Conservation (phyloP, 371 early-diverging fungal genomes). For the Hamiltosporidium magnivora region DNA sequence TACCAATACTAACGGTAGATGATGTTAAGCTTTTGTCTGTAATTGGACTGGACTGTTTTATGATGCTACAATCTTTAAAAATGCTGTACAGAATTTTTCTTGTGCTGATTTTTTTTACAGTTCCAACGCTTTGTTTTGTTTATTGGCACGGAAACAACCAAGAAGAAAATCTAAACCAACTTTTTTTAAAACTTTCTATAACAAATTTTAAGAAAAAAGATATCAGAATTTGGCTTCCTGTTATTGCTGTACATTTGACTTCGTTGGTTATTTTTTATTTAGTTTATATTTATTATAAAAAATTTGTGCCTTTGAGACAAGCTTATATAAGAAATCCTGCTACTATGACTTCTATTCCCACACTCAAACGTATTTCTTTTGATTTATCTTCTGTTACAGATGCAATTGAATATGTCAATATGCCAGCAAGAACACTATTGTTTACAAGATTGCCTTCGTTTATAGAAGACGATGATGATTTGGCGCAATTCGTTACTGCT, state of each 20-base stretch:
- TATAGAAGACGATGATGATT: conserved; percentile 45
- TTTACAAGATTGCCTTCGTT: conserved; percentile 41
- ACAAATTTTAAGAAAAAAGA: conserved; percentile 2
- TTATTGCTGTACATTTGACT: conserved; percentile 30
- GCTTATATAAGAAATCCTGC: conserved; percentile 48
- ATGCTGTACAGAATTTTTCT: conserved; percentile 47
- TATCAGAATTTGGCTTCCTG: conserved; percentile 6
- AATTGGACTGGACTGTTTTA: conserved; percentile 55
- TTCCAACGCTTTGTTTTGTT: conserved; percentile 38
- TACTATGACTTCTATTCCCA: conserved; percentile 46
- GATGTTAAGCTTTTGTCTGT: conserved; percentile 48
- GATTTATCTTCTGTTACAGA: conserved; percentile 13
- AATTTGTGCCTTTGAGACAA: conserved; percentile 54
- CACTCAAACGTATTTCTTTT: conserved; percentile 36
- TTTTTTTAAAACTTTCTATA: conserved; percentile 27
- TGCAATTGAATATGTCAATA: conserved; percentile 43
- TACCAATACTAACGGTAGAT: conserved; percentile 38
- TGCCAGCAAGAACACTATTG: conserved; percentile 41
- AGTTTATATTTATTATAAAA: conserved; percentile 55
- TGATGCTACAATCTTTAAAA: conserved; percentile 56
- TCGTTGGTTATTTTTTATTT: conserved; percentile 46
- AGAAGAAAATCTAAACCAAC: conserved; percentile 6
- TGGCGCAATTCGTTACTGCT: conserved; percentile 29
- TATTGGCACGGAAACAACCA: conserved; percentile 20
- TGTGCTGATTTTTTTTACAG: conserved; percentile 14